These are phyloP conservation scores for Hyparrhenia diplandra DNA, from an alignment of 176 grass and related monocot genomes.

Conservation along the genomic window DNA sequence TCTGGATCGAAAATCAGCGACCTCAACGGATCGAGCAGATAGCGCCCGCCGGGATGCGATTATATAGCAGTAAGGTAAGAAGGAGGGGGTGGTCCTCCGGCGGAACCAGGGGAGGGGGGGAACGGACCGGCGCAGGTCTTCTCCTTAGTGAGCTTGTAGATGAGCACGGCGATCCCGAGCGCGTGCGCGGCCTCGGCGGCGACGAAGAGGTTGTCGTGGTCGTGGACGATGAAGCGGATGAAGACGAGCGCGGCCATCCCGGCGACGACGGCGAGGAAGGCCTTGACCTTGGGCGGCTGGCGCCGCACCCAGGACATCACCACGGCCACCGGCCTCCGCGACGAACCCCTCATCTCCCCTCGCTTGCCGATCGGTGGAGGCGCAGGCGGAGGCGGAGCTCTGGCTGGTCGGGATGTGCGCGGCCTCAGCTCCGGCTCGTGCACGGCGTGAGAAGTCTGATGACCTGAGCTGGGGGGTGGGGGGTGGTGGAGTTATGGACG, in stretches of 20 bases:
- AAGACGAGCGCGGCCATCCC: constrained; percentile 91
- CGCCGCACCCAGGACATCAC: constrained; percentile 66
- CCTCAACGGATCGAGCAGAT: constrained; percentile 37
- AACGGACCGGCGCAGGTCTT: constrained; percentile 88
- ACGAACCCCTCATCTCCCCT: constrained; percentile 42
- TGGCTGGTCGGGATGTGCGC: background rate
- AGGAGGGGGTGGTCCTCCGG: too few relatives aligned
- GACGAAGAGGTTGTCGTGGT: constrained; percentile 98
- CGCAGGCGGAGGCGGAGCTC: background rate
- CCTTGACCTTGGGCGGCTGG: constrained; percentile 97
- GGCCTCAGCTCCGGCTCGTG: background rate
- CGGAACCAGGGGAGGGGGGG: rapidly evolving
- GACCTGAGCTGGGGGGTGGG: background rate
- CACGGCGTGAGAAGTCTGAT: background rate
- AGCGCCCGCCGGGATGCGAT: background rate
- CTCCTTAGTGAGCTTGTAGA: constrained; percentile 99
- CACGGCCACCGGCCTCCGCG: constrained; percentile 49
- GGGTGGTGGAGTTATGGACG: background rate
- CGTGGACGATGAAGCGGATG: constrained; percentile 94
- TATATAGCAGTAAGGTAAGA: background rate
- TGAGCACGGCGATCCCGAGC: constrained; percentile 70
- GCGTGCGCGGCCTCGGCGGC: constrained; percentile 90
- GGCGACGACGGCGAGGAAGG: constrained; percentile 85
- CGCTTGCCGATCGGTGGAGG: constrained; percentile 23
- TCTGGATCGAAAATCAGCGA: constrained; percentile 15